A percentile compares a stretch with the other conserved stretches of the same genome.
These are phyloP conservation scores for Phytopythium aichiense DNA, from an alignment of 352 stramenopile genomes.

Conservation along the genomic window DNA sequence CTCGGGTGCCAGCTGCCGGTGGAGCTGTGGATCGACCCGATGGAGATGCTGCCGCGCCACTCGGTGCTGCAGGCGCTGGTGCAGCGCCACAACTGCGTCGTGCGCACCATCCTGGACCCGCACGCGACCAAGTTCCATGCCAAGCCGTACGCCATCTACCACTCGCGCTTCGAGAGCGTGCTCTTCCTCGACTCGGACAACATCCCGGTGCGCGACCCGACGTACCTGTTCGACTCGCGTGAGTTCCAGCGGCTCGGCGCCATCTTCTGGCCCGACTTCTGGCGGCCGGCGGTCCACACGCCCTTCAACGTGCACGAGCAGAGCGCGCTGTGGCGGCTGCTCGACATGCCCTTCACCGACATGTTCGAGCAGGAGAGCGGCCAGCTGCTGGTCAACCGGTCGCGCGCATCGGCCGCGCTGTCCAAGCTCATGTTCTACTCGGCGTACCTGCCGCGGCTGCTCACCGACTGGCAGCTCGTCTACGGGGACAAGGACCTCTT, in stretches of 20 bases:
- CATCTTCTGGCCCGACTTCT: conserved; percentile 87
- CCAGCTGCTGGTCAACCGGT: conserved; percentile 66
- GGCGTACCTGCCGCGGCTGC: conserved; percentile 41
- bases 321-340: conserved; percentile 57
- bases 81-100: conserved; percentile 43
- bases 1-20: conserved; percentile 44
- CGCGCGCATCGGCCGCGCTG: conserved; percentile 27
- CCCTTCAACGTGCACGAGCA: conserved; percentile 76
- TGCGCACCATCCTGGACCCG: conserved; percentile 57
- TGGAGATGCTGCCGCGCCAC: conserved; percentile 52
- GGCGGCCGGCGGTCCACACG: conserved; percentile 50
- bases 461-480: conserved; percentile 68
- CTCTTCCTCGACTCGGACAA: conserved; percentile 85
- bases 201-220: conserved; percentile 68
- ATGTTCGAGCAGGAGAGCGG: conserved; percentile 87
- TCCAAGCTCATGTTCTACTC: conserved; percentile 82
- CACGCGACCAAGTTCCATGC: conserved; percentile 64
- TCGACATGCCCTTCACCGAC: conserved; percentile 82
- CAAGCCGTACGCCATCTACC: conserved; percentile 79
- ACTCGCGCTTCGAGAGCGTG: conserved; percentile 71
- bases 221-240: conserved; percentile 68
- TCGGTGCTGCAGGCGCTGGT: conserved; percentile 57
- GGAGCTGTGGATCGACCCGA: conserved; percentile 49
- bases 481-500: conserved; percentile 87
- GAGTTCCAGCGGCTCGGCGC: conserved; percentile 61